These are phyloP conservation scores for Psilocybe mexicana DNA, from an alignment of 1,284 basidiomycete species.

Conservation along the genomic window DNA sequence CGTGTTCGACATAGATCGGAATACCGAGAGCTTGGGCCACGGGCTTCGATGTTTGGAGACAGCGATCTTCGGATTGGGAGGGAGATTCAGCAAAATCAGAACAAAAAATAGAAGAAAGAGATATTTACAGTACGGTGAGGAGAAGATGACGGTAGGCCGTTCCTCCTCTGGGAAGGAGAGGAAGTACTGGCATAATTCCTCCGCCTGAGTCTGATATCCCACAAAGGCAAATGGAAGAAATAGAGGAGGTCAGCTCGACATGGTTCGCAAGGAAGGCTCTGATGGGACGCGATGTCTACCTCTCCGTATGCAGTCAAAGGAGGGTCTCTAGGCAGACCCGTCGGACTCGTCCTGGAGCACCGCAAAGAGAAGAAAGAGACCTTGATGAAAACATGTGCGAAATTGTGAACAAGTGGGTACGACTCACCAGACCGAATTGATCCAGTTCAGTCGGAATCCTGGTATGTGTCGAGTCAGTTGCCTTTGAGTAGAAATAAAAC, in stretches of 20 bases:
- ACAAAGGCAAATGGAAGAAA: not conserved
- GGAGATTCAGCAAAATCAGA: not conserved
- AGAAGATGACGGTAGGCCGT: slow-evolving; percentile 76
- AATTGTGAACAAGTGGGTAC: slow-evolving; percentile 1
- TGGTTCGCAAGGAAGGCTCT: not conserved
- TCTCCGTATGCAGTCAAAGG: slow-evolving; percentile 78
- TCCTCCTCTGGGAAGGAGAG: slow-evolving; percentile 63
- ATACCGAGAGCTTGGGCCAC: slow-evolving; percentile 59
- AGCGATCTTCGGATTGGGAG: slow-evolving; percentile 61
- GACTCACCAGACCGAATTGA: slow-evolving; percentile 61
- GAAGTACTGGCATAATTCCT: slow-evolving; percentile 70
- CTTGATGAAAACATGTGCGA: not conserved
- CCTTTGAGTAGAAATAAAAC: not conserved
- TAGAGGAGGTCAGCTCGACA: slow-evolving; percentile 1
- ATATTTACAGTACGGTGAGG: slow-evolving; percentile 73
- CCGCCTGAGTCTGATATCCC: slow-evolving; percentile 63
- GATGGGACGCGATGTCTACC: slow-evolving; percentile 33
- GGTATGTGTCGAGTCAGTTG: not conserved
- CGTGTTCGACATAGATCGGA: slow-evolving; percentile 77
- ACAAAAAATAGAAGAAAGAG: slow-evolving; percentile 22
- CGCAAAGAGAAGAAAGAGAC: not conserved
- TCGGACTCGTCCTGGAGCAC: slow-evolving; percentile 57
- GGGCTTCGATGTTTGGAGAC: slow-evolving; percentile 77
- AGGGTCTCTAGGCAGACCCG: slow-evolving; percentile 75
- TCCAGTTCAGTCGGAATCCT: slow-evolving; percentile 80